phyloP scores from a whole-genome alignment of 2,329 filamentous ascomycete genomes.

The Fusarium circinatum region DNA sequence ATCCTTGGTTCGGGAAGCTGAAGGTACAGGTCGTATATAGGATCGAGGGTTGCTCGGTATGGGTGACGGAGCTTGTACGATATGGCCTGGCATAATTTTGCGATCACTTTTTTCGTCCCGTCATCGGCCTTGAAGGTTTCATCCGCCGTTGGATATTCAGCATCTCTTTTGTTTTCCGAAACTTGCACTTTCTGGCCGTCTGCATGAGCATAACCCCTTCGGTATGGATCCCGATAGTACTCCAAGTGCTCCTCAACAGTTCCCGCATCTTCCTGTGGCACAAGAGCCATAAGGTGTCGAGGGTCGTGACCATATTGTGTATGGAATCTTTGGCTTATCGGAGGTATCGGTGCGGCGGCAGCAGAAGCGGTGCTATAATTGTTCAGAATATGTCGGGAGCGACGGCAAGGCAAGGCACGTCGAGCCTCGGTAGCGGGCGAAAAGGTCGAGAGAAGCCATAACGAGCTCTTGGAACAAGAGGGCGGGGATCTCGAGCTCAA shows the following conservation, averaged over 20 bases:
- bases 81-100: constrained; percentile 55
- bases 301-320: constrained; percentile 38
- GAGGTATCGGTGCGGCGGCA: constrained; percentile 20
- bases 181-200: constrained; percentile 61
- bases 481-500: constrained; percentile 5
- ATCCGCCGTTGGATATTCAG: constrained; percentile 56
- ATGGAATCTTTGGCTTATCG: constrained; percentile 20
- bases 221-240: constrained; percentile 63
- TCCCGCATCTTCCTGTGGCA: constrained; percentile 60
- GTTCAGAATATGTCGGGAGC: constrained; percentile 35
- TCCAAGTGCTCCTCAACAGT: constrained; percentile 65
- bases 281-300: constrained; percentile 62
- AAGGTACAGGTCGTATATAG: constrained; percentile 61
- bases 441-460: constrained; percentile 57
- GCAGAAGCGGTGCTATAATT: constrained; percentile 44
- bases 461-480: constrained; percentile 49
- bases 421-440: constrained; percentile 40
- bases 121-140: constrained; percentile 52
- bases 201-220: constrained; percentile 62
- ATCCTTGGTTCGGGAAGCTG: constrained; percentile 63
- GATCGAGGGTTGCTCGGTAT: constrained; percentile 52
- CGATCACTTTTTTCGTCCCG: constrained; percentile 50
- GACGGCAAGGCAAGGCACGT: constrained; percentile 22
- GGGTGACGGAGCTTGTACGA: constrained; percentile 55
- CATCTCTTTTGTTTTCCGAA: constrained; percentile 62